Percentiles rank a stretch among this genome's conserved stretches.
phyloP scores from a whole-genome alignment of 2,329 filamentous ascomycete genomes.

The Colletotrichum costaricense region DNA sequence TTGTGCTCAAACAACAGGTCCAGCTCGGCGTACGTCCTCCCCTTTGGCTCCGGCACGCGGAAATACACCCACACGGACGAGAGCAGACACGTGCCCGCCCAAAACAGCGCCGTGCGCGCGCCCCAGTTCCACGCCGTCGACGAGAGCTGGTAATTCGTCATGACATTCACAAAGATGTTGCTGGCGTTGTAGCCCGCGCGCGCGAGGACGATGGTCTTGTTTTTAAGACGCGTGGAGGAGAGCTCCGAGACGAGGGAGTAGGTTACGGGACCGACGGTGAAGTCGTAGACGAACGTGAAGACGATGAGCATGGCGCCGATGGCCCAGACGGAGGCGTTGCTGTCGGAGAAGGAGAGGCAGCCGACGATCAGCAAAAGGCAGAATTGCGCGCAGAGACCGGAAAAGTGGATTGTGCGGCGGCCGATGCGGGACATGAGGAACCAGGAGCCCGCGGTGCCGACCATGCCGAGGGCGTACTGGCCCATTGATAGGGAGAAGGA shows the following conservation, averaged over 20 bases:
- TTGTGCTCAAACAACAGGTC: constrained; percentile 54
- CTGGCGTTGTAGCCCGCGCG: constrained; percentile 59
- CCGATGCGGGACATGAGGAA: constrained; percentile 60
- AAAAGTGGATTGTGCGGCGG: constrained; percentile 60
- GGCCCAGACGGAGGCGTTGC: constrained; percentile 52
- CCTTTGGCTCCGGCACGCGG: constrained; percentile 65
- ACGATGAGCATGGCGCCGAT: constrained; percentile 60
- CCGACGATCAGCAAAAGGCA: constrained; percentile 54
- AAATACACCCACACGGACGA: constrained; percentile 62
- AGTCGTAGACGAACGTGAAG: constrained; percentile 65
- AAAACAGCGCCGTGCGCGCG: constrained; percentile 59
- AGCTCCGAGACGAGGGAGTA: constrained; percentile 65
- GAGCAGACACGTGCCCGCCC: constrained; percentile 59
- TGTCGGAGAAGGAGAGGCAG: constrained; percentile 48
- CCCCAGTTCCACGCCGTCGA: constrained; percentile 59
- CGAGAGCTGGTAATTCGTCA: constrained; percentile 61
- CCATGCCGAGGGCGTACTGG: constrained; percentile 61
- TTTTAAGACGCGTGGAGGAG: constrained; percentile 63
- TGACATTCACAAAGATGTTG: constrained; percentile 62
- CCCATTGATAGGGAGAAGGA: constrained; percentile 59
- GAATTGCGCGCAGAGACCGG: constrained; percentile 54
- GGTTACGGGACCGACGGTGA: constrained; percentile 64
- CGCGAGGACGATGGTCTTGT: constrained; percentile 66
- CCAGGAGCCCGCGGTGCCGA: constrained; percentile 64
- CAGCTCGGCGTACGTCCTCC: constrained; percentile 56